A percentile compares a stretch with the other conserved stretches of the same genome.
Conservation (phyloP, 371 early-diverging fungal genomes). For the Mortierella sp. region DNA sequence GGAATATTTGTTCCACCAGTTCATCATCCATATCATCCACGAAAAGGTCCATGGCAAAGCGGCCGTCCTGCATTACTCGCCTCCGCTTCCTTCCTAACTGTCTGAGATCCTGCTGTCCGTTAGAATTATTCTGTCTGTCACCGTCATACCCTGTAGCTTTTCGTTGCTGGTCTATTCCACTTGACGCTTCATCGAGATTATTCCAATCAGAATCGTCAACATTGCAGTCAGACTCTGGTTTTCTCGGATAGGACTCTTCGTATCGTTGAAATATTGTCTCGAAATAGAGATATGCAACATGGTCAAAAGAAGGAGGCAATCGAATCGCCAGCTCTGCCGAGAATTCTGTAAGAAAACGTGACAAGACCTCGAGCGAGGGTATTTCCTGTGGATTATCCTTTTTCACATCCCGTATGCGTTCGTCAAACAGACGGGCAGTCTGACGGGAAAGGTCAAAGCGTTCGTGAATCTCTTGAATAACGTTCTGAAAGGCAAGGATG, state of each 20-base stretch:
- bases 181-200: neutral
- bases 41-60: slow-evolving; percentile 46
- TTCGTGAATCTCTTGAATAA: slow-evolving; percentile 28
- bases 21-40: slow-evolving; percentile 46
- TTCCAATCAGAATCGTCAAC: neutral
- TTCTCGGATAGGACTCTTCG: slow-evolving; percentile 8
- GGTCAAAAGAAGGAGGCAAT: slow-evolving; percentile 40
- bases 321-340: slow-evolving; percentile 31
- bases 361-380: slow-evolving; percentile 24
- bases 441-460: slow-evolving; percentile 21
- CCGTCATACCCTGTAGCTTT: neutral
- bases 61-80: slow-evolving; percentile 47
- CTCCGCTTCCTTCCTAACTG: slow-evolving; percentile 36
- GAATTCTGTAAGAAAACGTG: slow-evolving; percentile 30
- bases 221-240: neutral
- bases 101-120: slow-evolving; percentile 2
- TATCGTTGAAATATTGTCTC: slow-evolving; percentile 31
- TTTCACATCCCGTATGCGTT: slow-evolving; percentile 10
- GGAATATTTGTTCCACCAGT: slow-evolving; percentile 40
- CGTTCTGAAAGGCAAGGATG: slow-evolving; percentile 23
- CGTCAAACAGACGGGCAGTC: slow-evolving; percentile 29
- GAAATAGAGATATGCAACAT: slow-evolving; percentile 42
- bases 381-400: slow-evolving; percentile 21
- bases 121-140: neutral
- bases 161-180: neutral